Conservation (phyloP, 1,284 basidiomycete species). For the Ustanciosporium gigantosporum region DNA sequence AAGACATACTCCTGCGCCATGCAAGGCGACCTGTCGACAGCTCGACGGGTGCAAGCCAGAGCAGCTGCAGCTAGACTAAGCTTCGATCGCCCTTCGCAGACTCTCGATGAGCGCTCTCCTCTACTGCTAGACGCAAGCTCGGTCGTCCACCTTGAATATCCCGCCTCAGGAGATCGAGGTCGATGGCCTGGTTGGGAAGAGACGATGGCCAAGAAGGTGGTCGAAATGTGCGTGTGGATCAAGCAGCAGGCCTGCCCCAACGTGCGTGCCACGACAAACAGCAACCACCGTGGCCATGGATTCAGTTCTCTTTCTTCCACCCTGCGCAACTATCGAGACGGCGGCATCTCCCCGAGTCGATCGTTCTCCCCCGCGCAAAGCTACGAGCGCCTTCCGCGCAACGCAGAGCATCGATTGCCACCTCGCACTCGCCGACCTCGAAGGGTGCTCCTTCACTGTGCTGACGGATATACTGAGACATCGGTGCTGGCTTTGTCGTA, state of each 20-base stretch:
- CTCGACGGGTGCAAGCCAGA: conserved; percentile 9
- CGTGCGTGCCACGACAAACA: neutral
- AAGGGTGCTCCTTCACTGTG: conserved; percentile 58
- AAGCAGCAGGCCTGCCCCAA: conserved; percentile 51
- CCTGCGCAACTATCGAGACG: no score
- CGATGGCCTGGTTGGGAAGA: conserved; percentile 2
- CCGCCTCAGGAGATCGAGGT: conserved; percentile 3
- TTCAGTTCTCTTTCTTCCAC: neutral
- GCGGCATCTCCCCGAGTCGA: conserved; percentile 8
- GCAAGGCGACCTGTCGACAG: conserved; percentile 11
- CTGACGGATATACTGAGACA: conserved; percentile 73
- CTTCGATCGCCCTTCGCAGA: neutral
- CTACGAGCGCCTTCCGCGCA: conserved; percentile 3
- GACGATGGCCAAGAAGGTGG: conserved; percentile 31
- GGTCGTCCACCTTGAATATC: conserved; percentile 57
- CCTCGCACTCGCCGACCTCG: conserved; percentile 19
- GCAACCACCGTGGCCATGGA: no score
- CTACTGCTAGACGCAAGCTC: conserved; percentile 31
- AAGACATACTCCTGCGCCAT: conserved; percentile 20
- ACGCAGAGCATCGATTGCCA: neutral
- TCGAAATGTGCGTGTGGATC: conserved; percentile 60
- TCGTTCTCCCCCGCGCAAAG: conserved; percentile 20
- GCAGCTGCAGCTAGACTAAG: conserved; percentile 8
- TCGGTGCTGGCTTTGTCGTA: conserved; percentile 83
- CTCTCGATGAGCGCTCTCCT: conserved; percentile 4